Base-by-base conservation (phyloP, 768 basidiomycete species). In the Psilocybe azurescens region DNA sequence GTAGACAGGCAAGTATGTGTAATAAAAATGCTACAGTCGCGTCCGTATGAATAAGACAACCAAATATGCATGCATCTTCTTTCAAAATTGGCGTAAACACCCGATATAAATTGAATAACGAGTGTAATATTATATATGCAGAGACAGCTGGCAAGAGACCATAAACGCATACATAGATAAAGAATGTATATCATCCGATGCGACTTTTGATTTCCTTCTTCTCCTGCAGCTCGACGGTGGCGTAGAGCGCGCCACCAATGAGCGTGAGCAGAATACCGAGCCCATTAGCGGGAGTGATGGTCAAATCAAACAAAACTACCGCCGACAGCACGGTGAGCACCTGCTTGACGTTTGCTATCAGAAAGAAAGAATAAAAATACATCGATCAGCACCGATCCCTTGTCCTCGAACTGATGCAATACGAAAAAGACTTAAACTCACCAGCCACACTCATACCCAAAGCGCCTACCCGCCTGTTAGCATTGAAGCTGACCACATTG, bases 401-500 rank as follows among this genome's bases (percentile, higher is more conserved):
- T 14, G n/a, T 32, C 46, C 44, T 44, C 38, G 24, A n/a, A 30
- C 1, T 16, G 9, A 33, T 30, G 16, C 33, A 29, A 63, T 39
- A 33, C 18, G n/a, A n/a, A n/a, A n/a, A n/a, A n/a, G n/a, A n/a
- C n/a, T n/a, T 10, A 38, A 5, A 79, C 86, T 58, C 62, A 92
- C 90, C 90, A 62, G 94, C 93, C 51, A 97, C 94, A 9, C 91
- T 93, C 91, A 96, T 97, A 50, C 89, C 90, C 65, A 97, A 72
- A 11, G 95, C 89, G 2, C 95, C 95, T 0, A 94, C 89, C 71
- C 91, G 89, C 75, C 90, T 89, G 77, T 99, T 99, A n/a, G 97
- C 93, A 44, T 92, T 93, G 71, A 99, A 97, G 72, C 91, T 93
- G 59, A 97, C 93, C 2, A 98, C 87, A 68, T 99, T 99, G 55